Evolutionary conservation across 1,284 basidiomycete species (phyloP).

Genomic region (Rhodotorula sp.): DNA sequence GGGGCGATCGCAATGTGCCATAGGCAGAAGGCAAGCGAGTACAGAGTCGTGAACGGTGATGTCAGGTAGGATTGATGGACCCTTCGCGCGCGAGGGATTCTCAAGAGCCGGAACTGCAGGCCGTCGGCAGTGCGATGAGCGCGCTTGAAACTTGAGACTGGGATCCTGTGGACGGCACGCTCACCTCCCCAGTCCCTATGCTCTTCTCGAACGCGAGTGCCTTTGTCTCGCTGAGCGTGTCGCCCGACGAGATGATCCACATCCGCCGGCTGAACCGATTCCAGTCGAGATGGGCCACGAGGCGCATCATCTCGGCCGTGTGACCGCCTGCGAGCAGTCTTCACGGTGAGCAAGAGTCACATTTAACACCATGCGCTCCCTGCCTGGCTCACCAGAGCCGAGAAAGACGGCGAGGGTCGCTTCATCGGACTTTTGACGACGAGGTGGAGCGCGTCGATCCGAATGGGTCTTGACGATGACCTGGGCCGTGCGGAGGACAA

Average conservation of each 20-base stretch:
- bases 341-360: too few species aligned
- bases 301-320: slow-evolving; percentile 78
- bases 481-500: background rate
- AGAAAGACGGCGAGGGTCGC: slow-evolving; percentile 58
- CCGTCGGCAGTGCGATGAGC: too few species aligned
- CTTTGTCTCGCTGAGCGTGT: slow-evolving; percentile 72
- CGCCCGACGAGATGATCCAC: slow-evolving; percentile 81
- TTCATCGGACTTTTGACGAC: slow-evolving; percentile 5
- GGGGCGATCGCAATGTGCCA: slow-evolving; percentile 53
- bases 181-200: slow-evolving; percentile 33
- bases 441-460: slow-evolving; percentile 1
- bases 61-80: slow-evolving; percentile 76
- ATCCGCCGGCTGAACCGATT: slow-evolving; percentile 68
- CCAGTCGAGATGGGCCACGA: slow-evolving; percentile 75
- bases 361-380: too few species aligned
- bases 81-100: slow-evolving; percentile 44
- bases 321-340: too few species aligned
- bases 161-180: background rate
- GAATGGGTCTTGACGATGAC: slow-evolving; percentile 14
- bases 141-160: background rate
- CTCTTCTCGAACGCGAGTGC: slow-evolving; percentile 62
- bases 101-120: slow-evolving; percentile 34
- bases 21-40: slow-evolving; percentile 57
- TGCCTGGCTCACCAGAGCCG: slow-evolving; percentile 56
- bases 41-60: slow-evolving; percentile 62